Percentiles rank a stretch among this genome's conserved stretches.
Evolutionary conservation across 1,284 basidiomycete genomes (phyloP).

Genomic region (Rhodotorula glutinis): DNA sequence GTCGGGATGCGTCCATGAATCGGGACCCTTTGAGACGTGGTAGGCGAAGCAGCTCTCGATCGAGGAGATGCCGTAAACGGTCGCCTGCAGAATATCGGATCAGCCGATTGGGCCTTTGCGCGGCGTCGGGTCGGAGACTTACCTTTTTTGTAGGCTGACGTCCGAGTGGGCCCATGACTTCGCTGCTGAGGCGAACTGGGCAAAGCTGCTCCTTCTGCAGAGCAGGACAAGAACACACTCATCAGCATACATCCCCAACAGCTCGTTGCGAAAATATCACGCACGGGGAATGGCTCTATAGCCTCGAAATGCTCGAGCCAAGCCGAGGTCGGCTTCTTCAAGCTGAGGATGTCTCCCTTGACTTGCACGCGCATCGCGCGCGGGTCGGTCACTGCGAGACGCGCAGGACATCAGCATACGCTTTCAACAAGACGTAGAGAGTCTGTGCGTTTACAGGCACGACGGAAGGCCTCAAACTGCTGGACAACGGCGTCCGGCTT

Average conservation of each 20-base stretch:
- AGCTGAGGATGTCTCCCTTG: slow-evolving; percentile 71
- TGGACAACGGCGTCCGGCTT: slow-evolving; percentile 67
- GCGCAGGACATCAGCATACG: neutral
- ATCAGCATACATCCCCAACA: neutral
- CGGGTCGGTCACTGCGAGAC: slow-evolving; percentile 66
- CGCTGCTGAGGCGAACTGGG: slow-evolving; percentile 65
- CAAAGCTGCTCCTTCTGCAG: slow-evolving; percentile 59
- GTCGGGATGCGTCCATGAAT: slow-evolving; percentile 62
- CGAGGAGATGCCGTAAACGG: slow-evolving; percentile 82
- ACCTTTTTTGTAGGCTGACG: slow-evolving; percentile 70
- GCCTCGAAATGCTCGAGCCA: slow-evolving; percentile 69
- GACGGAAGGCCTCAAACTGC: slow-evolving; percentile 70
- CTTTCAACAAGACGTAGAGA: no score
- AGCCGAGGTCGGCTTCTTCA: slow-evolving; percentile 68
- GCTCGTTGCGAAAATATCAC: neutral
- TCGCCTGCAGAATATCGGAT: slow-evolving; percentile 55
- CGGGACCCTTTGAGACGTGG: slow-evolving; percentile 68
- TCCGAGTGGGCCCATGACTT: slow-evolving; percentile 74
- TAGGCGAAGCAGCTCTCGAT: slow-evolving; percentile 90
- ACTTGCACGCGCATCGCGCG: slow-evolving; percentile 81
- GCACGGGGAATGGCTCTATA: slow-evolving; percentile 55
- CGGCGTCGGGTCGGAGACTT: no score
- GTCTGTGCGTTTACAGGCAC: slow-evolving; percentile 60
- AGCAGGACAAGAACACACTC: neutral
- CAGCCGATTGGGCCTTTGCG: no score